Base-by-base conservation (phyloP, 1,284 basidiomycete species). In the Phenoliferia sp. region DNA sequence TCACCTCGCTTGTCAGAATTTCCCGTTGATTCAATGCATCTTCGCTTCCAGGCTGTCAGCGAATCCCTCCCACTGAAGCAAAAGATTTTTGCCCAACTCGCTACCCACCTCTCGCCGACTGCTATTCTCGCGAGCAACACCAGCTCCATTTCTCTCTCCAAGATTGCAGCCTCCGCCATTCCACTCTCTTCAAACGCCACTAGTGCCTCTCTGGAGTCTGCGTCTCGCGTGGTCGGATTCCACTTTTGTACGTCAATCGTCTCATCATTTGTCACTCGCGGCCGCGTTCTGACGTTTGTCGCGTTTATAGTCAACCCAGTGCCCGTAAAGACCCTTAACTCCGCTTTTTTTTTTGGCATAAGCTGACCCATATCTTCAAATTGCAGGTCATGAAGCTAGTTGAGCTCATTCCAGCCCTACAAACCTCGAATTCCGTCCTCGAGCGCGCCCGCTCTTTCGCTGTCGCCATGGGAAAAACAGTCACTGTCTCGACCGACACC, bases 91-190 rank as follows among this genome's bases (percentile, higher is more conserved):
- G 80, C 82, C 7, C 81, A 83, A 4, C 84, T 98, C 22, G 86
- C 88, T 26, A 83, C 83, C 56, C 84, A 87, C 69, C 79, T 94
- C 61, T 84, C 86, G 22, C 86, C 88, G 0, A 83, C 85, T 35
- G 86, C 92, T 3, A 93, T 98, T 64, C 82, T 99, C 32, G 94
- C 94, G 0, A 87, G 88, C 61, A 98, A 99, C 77, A 99, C 94
- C 3, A 94, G 90, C 63, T 94, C 91, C 16, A 96, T 98, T 73
- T 92, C 90, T 72, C 87, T 99, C 59, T 94, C 93, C 31, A 94
- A 94, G 80, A 90, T 98, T 66, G 94, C 95, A 0, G 88, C 88
- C 10, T 83, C 89, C 29, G 88, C 89, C 59, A 74, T 59, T 71
- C 39, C 58, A 17, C 12, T 26, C 29, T 58, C 56, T 5, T 32